Conservation (phyloP, 148 eudicot genomes). For the Tetragonia tetragonoides region DNA sequence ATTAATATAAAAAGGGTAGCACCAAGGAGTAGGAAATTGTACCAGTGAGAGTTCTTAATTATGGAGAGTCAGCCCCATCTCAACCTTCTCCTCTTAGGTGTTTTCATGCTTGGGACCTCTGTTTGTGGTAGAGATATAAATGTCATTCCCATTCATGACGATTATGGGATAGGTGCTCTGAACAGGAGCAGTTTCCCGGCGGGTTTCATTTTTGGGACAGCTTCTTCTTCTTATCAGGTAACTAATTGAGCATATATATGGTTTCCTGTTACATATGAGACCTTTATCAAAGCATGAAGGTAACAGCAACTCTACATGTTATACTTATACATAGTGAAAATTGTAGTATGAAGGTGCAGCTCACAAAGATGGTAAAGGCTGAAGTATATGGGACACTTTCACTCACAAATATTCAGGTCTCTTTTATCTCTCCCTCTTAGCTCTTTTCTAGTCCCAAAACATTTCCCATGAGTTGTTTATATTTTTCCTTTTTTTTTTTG, state of each 20-base stretch:
- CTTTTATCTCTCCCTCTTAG: not conserved
- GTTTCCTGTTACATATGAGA: no score
- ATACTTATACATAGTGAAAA: not conserved
- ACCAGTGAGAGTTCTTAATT: no score
- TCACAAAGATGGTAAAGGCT: conserved; percentile 33
- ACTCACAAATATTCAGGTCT: conserved; percentile 38
- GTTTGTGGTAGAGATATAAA: not conserved
- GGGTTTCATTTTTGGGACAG: conserved; percentile 35
- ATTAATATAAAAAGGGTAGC: no score
- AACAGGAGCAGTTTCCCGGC: conserved; percentile 30
- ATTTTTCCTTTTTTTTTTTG: not conserved
- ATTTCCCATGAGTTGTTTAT: not conserved
- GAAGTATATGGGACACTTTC: conserved; percentile 39
- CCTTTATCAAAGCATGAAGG: no score
- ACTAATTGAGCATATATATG: not conserved
- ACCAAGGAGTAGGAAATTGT: no score
- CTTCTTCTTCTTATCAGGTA: conserved; percentile 45
- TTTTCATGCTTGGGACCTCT: conserved; percentile 10
- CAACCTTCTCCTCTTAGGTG: not conserved
- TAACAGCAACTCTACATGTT: no score
- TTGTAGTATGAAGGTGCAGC: conserved; percentile 45
- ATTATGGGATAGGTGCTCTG: conserved; percentile 26
- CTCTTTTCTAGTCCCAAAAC: not conserved
- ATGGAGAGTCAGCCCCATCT: conserved; percentile 14
- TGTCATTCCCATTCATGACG: not conserved